These are phyloP conservation scores for Calocybe gambosa DNA, from an alignment of 1,284 basidiomycete genomes.

Conservation along the genomic window DNA sequence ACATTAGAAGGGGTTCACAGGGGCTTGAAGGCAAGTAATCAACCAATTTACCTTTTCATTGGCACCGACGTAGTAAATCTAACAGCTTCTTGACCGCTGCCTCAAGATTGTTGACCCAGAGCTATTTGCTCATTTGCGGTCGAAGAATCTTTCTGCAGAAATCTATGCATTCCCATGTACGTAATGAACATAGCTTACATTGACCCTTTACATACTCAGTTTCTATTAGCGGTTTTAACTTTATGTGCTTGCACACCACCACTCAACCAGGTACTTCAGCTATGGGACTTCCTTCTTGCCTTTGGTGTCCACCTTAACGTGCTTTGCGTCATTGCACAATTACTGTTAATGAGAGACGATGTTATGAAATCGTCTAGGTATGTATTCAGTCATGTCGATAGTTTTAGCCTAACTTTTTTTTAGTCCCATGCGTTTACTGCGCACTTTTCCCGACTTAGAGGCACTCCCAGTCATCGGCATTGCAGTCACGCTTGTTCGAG, in stretches of 20 bases:
- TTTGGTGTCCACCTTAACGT: constrained; percentile 96
- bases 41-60: constrained; percentile 17
- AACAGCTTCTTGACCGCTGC: constrained; percentile 85
- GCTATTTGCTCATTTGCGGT: constrained; percentile 74
- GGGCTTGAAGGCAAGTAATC: constrained; percentile 72
- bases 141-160: constrained; percentile 95
- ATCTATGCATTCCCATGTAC: constrained; percentile 95
- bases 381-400: constrained; percentile 17
- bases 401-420: not conserved
- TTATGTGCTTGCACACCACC: constrained; percentile 96
- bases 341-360: constrained; percentile 84
- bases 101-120: constrained; percentile 87
- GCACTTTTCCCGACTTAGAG: constrained; percentile 91
- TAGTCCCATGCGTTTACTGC: constrained; percentile 91
- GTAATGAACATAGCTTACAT: constrained; percentile 25
- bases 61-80: not conserved
- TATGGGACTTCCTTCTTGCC: constrained; percentile 97
- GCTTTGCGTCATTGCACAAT: constrained; percentile 92
- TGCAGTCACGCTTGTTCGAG: constrained; percentile 88
- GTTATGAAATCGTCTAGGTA: constrained; percentile 83
- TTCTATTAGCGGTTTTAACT: constrained; percentile 75
- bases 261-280: constrained; percentile 84
- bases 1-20: constrained; percentile 92
- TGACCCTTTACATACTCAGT: not conserved
- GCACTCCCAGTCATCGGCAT: constrained; percentile 86